These are phyloP conservation scores for Suillus variegatus DNA, from an alignment of 768 basidiomycete species.

Conservation along the genomic window DNA sequence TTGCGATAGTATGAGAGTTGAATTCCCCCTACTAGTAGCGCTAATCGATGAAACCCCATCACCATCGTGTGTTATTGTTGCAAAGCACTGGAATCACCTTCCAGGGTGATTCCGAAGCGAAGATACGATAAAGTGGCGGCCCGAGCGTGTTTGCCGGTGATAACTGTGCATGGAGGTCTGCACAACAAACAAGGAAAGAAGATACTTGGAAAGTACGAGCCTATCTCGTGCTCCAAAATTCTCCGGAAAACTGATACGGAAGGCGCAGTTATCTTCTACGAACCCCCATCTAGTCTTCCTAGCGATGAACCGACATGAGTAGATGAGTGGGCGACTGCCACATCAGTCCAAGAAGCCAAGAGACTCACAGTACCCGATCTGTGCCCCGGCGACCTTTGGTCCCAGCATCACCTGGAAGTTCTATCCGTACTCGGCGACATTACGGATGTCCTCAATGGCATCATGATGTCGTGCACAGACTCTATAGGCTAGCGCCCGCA, in stretches of 20 bases:
- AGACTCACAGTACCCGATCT: not conserved
- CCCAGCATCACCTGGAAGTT: not conserved
- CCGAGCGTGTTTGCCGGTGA: not conserved
- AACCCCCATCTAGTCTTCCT: not conserved
- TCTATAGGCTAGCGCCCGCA: not conserved
- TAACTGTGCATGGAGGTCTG: not conserved
- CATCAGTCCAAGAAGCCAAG: not conserved
- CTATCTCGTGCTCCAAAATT: not conserved
- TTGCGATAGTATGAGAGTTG: not conserved
- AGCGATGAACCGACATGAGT: not conserved
- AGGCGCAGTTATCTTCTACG: not conserved
- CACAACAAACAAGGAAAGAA: not conserved
- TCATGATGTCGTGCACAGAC: no score
- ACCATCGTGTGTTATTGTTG: not conserved
- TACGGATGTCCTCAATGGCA: not conserved
- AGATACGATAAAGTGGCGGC: not conserved
- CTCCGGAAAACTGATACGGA: not conserved
- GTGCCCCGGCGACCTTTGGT: not conserved
- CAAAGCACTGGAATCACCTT: not conserved
- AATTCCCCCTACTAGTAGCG: not conserved
- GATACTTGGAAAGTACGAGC: not conserved
- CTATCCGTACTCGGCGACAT: not conserved
- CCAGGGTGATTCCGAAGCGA: not conserved
- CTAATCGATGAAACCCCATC: not conserved
- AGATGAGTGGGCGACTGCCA: not conserved